These are phyloP conservation scores for Nannizziopsis barbatae DNA, from an alignment of 2,329 filamentous ascomycete species.

Conservation along the genomic window DNA sequence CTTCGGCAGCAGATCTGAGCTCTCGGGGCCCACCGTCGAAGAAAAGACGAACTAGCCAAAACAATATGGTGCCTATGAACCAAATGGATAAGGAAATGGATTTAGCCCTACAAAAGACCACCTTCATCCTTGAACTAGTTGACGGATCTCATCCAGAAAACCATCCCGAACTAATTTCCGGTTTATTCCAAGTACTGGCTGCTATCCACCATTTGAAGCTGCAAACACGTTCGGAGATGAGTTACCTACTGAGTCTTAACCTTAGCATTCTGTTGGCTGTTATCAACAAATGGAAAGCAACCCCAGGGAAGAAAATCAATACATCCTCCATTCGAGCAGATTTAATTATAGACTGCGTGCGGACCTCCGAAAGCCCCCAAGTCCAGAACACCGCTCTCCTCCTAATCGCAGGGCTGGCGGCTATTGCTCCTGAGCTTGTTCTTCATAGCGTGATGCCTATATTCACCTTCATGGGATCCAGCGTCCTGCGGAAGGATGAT, in stretches of 20 bases:
- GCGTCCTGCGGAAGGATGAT: conserved; percentile 80
- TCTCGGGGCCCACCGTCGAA: conserved; percentile 64
- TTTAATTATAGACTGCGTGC: conserved; percentile 84
- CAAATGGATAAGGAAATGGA: conserved; percentile 56
- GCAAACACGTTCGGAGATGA: conserved; percentile 72
- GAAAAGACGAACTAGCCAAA: conserved; percentile 65
- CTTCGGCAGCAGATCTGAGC: conserved; percentile 56
- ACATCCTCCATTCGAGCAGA: conserved; percentile 74
- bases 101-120: conserved; percentile 61
- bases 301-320: conserved; percentile 49
- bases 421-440: conserved; percentile 78
- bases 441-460: conserved; percentile 98
- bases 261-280: conserved; percentile 74
- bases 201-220: conserved; percentile 77
- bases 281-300: conserved; percentile 59
- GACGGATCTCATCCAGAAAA: conserved; percentile 66
- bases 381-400: conserved; percentile 87
- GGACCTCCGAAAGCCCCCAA: conserved; percentile 80
- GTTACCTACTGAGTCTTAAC: conserved; percentile 78
- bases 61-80: conserved; percentile 52
- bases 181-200: conserved; percentile 72
- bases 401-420: conserved; percentile 74
- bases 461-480: conserved; percentile 95
- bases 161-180: conserved; percentile 63
- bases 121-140: conserved; percentile 77